phyloP scores from a whole-genome alignment of 768 basidiomycete species.

The Daedalea quercina region DNA sequence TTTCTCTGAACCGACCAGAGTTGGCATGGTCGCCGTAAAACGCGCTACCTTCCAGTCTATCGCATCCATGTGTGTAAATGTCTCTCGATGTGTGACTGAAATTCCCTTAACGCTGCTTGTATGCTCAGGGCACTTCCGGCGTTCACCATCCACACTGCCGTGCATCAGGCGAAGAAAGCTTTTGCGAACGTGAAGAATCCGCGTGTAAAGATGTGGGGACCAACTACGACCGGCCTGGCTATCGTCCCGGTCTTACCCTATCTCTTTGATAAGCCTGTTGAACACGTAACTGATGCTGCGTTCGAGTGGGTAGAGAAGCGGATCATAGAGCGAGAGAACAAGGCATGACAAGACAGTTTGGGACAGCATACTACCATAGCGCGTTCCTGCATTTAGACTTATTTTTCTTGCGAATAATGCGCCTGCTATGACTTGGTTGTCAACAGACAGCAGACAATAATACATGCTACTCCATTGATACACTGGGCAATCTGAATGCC shows the following conservation, averaged over 20 bases:
- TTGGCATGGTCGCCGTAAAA: conserved; percentile 67
- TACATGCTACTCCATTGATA: not conserved
- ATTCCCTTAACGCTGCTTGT: not conserved
- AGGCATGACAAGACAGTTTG: conserved; percentile 11
- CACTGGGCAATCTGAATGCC: not conserved
- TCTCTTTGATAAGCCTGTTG: conserved; percentile 76
- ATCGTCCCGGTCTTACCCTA: conserved; percentile 71
- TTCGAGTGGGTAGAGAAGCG: conserved; percentile 67
- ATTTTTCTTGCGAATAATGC: not conserved
- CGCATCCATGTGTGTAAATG: conserved; percentile 69
- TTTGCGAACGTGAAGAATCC: conserved; percentile 54
- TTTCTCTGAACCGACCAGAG: conserved; percentile 63
- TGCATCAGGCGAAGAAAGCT: conserved; percentile 63
- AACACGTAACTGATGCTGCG: conserved; percentile 55
- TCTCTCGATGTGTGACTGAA: conserved; percentile 1
- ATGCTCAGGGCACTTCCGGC: conserved; percentile 67
- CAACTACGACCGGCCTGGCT: conserved; percentile 65
- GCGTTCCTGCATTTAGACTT: too few relatives aligned
- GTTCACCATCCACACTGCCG: conserved; percentile 79
- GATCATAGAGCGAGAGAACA: conserved; percentile 29
- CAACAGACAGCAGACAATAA: not conserved
- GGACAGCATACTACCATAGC: not conserved
- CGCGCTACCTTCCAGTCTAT: conserved; percentile 76
- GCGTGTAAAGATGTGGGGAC: conserved; percentile 65
- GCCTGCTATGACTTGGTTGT: not conserved